Evolutionary conservation across 495 filamentous ascomycete species (phyloP).

Genomic region (Hapsidospora chrysogenum): DNA sequence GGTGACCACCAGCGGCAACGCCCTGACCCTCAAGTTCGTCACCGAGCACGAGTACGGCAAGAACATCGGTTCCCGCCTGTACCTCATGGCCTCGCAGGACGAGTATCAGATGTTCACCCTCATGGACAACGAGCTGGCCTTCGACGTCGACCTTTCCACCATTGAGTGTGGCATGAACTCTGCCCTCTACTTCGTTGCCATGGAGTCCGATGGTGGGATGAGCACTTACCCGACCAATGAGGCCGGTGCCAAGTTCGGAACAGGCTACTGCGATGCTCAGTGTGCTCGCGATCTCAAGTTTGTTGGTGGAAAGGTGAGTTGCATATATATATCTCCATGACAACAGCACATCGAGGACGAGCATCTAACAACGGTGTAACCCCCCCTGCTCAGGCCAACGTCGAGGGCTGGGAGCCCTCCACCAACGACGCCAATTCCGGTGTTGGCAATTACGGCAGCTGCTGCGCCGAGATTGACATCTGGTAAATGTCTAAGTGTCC

Average conservation of each 20-base stretch:
- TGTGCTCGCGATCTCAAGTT: slow-evolving; percentile 37
- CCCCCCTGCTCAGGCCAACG: slow-evolving; percentile 37
- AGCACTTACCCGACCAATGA: slow-evolving; percentile 33
- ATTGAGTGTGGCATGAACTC: slow-evolving; percentile 38
- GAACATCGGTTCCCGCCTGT: slow-evolving; percentile 35
- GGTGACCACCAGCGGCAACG: slow-evolving; percentile 27
- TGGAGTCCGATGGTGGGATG: slow-evolving; percentile 38
- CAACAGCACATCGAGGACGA: too few species aligned
- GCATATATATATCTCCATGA: too few species aligned
- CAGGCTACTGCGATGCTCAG: slow-evolving; percentile 42
- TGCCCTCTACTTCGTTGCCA: slow-evolving; percentile 41
- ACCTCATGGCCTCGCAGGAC: slow-evolving; percentile 34
- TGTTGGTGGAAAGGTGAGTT: too few species aligned
- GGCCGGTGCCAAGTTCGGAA: slow-evolving; percentile 44
- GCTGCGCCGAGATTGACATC: slow-evolving; percentile 62
- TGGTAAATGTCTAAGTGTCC: too few species aligned
- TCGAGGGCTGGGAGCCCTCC: slow-evolving; percentile 42
- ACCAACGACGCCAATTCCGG: slow-evolving; percentile 43
- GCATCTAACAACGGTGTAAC: too few species aligned
- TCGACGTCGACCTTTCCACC: slow-evolving; percentile 38
- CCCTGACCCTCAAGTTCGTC: slow-evolving; percentile 37
- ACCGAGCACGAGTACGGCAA: slow-evolving; percentile 28
- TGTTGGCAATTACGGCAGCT: slow-evolving; percentile 41
- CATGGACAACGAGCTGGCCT: slow-evolving; percentile 39
- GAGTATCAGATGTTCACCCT: slow-evolving; percentile 41